Base-by-base conservation (phyloP, 495 filamentous ascomycete species). In the Hapsidospora chrysogenum region DNA sequence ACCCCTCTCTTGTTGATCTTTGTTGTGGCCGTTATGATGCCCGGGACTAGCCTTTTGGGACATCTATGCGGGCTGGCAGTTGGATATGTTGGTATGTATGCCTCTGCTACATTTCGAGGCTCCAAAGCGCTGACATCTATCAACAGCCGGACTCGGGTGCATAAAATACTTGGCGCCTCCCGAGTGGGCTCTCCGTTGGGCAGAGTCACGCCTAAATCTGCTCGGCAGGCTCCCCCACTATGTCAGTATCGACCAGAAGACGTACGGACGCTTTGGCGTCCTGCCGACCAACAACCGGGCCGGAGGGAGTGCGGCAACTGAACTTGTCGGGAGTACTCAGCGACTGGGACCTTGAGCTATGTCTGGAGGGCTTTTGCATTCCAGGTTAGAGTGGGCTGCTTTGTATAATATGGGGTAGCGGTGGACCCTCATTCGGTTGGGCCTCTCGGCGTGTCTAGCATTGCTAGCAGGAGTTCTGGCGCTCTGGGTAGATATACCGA, bases 161-260 rank as follows among this genome's bases (percentile, higher is more conserved):
- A 65, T 93, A 33, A 84, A 81, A 53, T 68, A 84, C 36, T 68
- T 95, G 16, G 78, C 78, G 21, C 85, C 85, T 17, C 84, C 82
- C 0, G 85, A 93, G 47, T 75, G 74, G 59, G 55, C 76, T 17
- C 59, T 92, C 26, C 65, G 85, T 31, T 93, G 71, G 70, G 72
- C 92, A 33, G 85, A 95, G 56, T 68, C 70, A 14, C 92, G 82
- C 52, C 46, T 92, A 35, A 87, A 92, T 43, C 66, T 93, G 14
- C 61, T 92, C 3, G 80, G 74, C 10, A 65, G 81, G 38, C 54
- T 93, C 25, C 84, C 85, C 11, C 79, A 87, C 54, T 95, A 92
- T 47, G 76, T 95, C 11, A 85, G 79, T 14, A 72, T 95, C 9
- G 85, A 95, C 48, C 85, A 93, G 51, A 92, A 92, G 68, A 92